Evolutionary conservation across 768 basidiomycete genomes (phyloP), one percentile per base, ranked within the genome.

Genomic region (Tricholomella constricta): DNA sequence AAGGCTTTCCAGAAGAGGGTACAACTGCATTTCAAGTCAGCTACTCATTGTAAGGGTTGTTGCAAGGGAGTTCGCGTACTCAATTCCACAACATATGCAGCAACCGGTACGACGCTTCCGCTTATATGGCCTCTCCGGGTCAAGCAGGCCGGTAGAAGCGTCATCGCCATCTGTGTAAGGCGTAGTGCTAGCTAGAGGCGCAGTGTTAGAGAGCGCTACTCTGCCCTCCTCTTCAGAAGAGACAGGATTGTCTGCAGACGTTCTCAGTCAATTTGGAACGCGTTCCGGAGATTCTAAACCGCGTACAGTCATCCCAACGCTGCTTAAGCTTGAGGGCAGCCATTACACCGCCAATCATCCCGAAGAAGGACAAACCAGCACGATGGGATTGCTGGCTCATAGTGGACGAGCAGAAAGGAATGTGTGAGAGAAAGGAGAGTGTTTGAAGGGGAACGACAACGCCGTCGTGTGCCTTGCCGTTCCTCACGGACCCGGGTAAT

Each of bases 1-100:
- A 82, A 68, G 2, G 78, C 78, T 59, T 81, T 84, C 73, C 77
- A 83, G 62, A 83, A 76, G 11, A 82, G 65, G 27, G 69, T 68
- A 57, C 80, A 82, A 55, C 82, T 83, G 48, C n/a, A 26, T 47
- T 8, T 6, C 31, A 2, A 11, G 36, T 54, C 23, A 47, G 34
- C 17, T 45, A 44, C 20, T 14, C 23, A 34, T 46, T n/a, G 19
- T 23, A 41, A 26, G 23, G 9, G 7, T 7, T 6, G 44, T 2
- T 11, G 15, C n/a, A 27, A 25, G 6, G 37, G 1, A 11, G 19
- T 40, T n/a, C n/a, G n/a, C 51, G 31, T 51, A 62, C 48, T 57
- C 25, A 15, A 54, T 36, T 41, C 58, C 80, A 60, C 78, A 82
- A 68, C 80, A 82, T 22, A 80, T 64, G 57, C 80, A 83, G 59